Evolutionary conservation across 441 rosid genomes (phyloP).

Genomic region (Iberis amara): DNA sequence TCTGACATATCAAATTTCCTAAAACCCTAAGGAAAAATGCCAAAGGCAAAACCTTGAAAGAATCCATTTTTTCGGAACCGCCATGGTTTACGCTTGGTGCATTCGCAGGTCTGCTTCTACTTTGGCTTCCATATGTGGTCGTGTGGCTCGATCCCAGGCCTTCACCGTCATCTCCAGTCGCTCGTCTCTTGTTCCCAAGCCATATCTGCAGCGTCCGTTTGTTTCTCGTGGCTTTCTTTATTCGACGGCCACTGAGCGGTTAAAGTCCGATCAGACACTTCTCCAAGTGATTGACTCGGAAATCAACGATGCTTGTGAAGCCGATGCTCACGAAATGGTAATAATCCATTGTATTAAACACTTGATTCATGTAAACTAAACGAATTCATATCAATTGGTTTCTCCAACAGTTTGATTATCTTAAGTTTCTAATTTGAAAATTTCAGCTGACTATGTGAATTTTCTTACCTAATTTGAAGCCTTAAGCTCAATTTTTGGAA

Average conservation of each 20-base stretch:
- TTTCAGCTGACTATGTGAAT: neutral
- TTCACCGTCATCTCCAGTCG: conserved; percentile 30
- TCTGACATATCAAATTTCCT: too few relatives aligned
- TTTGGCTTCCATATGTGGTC: conserved; percentile 36
- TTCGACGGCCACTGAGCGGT: conserved; percentile 35
- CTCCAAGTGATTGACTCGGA: conserved; percentile 54
- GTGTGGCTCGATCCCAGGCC: conserved; percentile 35
- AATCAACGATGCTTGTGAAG: conserved; percentile 40
- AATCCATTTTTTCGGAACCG: neutral
- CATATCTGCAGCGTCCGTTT: conserved; percentile 28
- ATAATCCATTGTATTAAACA: neutral
- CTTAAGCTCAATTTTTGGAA: too few relatives aligned
- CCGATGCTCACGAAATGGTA: conserved; percentile 40
- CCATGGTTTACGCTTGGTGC: conserved; percentile 43
- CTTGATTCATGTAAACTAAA: neutral
- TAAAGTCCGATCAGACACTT: conserved; percentile 44
- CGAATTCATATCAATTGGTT: too few relatives aligned
- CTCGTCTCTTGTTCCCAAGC: conserved; percentile 21
- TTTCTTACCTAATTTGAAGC: too few relatives aligned
- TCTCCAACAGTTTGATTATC: too few relatives aligned
- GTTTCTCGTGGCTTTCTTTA: conserved; percentile 23
- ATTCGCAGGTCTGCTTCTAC: conserved; percentile 49
- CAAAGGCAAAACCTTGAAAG: conserved; percentile 16
- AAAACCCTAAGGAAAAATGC: conserved; percentile 10
- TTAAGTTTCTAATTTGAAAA: neutral